Conservation (phyloP, 768 basidiomycete genomes). For the Paxillus rubicundulus region DNA sequence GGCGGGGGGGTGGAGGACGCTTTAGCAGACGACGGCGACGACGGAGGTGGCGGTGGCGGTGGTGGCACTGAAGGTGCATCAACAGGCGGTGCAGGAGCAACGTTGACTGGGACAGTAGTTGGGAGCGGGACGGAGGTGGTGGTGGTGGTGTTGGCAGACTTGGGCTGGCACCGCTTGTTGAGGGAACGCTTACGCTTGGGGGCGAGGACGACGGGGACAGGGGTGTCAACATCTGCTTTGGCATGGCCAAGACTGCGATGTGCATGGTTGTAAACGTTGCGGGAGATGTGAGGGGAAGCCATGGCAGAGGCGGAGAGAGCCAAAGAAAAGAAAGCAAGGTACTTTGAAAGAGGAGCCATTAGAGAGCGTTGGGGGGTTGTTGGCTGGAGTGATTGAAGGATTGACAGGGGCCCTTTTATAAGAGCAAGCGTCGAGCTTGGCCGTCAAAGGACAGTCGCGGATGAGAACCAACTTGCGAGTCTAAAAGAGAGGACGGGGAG, state of each 20-base stretch:
- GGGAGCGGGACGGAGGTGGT: background rate
- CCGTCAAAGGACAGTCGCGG: slow-evolving; percentile 1
- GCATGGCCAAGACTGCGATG: slow-evolving; percentile 15
- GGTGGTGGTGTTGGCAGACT: slow-evolving; percentile 15
- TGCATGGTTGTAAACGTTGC: slow-evolving; percentile 21
- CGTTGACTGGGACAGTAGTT: slow-evolving; percentile 16
- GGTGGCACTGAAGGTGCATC: background rate
- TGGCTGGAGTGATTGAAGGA: slow-evolving; percentile 10
- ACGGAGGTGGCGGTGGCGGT: background rate
- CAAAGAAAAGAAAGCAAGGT: slow-evolving; percentile 42
- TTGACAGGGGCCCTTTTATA: slow-evolving; percentile 16
- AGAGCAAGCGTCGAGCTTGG: background rate
- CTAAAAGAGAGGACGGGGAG: background rate
- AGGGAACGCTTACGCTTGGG: slow-evolving; percentile 26
- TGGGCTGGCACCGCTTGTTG: slow-evolving; percentile 25
- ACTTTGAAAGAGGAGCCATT: slow-evolving; percentile 39
- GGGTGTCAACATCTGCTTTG: background rate
- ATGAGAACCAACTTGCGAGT: slow-evolving; percentile 4
- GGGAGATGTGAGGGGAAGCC: slow-evolving; percentile 38
- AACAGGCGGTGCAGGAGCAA: slow-evolving; percentile 15
- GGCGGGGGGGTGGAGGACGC: background rate
- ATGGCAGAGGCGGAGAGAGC: slow-evolving; percentile 38
- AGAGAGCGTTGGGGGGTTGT: slow-evolving; percentile 2
- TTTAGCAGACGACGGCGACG: background rate
- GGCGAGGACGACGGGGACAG: background rate